Evolutionary conservation across 1,284 basidiomycete genomes (phyloP), one percentile per base, ranked within the genome.

Genomic region (Sparassis latifolia): DNA sequence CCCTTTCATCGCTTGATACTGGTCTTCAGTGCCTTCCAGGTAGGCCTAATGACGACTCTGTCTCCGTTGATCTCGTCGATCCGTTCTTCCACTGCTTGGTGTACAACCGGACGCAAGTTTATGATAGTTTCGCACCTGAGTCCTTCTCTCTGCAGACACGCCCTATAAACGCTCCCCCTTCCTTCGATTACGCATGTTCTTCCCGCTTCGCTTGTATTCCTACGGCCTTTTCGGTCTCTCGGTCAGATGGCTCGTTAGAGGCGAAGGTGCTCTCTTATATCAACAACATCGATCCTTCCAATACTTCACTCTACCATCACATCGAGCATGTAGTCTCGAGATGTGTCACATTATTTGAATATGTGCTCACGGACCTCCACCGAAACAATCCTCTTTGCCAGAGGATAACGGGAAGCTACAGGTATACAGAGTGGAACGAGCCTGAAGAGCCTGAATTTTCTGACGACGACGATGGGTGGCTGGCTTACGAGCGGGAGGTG

Each of bases 341-440:
- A 1, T 72, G 72, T 45, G 56, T 80, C 5, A 77, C 77, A 3
- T 61, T 80, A 5, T 79, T 80, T 58, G 77, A 80, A 52, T 72
- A 72, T 48, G 68, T 72, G 6, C 66, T 82, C 6, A 77, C 78
- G 1, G 77, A 80, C 55, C 58, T 80, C 32, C 74, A 78, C 56
- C 64, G 71, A 33, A 73, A 72, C 53, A 78, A 79, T 53, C 71
- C 74, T 2, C 58, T 74, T 1, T 52, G 50, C 4, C 72, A 69
- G 47, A 68, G 77, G 6, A 77, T 78, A 41, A 57, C 62, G 27
- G 72, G 72, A 0, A 42, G 66, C 1, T 73, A 68, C 57, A 59
- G 58, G 35, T 77, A 76, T 55, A 68, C 63, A 3, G 59, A 70
- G 2, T 77, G 75, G 74, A 71, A 76, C 30, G 75, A 77, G 52